phyloP scores from a whole-genome alignment of 169 alveolate genomes.

The Miamiensis avidus region DNA sequence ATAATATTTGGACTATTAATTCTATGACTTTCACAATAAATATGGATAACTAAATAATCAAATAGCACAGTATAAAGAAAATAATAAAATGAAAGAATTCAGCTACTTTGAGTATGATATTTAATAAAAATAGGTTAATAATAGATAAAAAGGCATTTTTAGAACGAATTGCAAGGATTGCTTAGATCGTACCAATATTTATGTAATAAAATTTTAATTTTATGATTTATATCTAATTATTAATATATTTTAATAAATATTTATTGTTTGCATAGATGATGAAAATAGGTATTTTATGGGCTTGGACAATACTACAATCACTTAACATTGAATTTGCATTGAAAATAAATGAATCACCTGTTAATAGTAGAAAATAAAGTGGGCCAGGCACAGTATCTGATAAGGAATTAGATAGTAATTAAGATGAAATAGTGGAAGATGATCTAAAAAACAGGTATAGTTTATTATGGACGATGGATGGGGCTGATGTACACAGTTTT shows the following conservation, averaged over 20 bases:
- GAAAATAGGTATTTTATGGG: background rate
- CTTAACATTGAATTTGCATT: too few species aligned
- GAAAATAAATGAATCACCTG: too few species aligned
- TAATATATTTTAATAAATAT: too few species aligned
- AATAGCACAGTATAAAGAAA: background rate
- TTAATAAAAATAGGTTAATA: slow-evolving; percentile 1
- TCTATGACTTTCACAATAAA: slow-evolving; percentile 20
- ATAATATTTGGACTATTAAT: slow-evolving; percentile 7
- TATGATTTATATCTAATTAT: too few species aligned
- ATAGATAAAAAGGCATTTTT: slow-evolving; percentile 17
- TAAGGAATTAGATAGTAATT: too few species aligned
- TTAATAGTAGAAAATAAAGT: too few species aligned
- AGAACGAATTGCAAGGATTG: slow-evolving; percentile 23
- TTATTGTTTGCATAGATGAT: background rate
- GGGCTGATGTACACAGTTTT: background rate
- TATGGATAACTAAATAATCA: background rate
- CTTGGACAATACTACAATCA: too few species aligned
- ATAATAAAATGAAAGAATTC: background rate
- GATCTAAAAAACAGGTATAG: background rate
- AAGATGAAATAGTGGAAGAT: too few species aligned
- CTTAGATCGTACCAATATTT: slow-evolving; percentile 12
- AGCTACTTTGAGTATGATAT: slow-evolving; percentile 4
- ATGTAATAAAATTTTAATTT: background rate
- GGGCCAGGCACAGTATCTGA: too few species aligned
- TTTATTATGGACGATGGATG: background rate